phyloP scores from a whole-genome alignment of 768 basidiomycete genomes.

The Calocybe cyanea region DNA sequence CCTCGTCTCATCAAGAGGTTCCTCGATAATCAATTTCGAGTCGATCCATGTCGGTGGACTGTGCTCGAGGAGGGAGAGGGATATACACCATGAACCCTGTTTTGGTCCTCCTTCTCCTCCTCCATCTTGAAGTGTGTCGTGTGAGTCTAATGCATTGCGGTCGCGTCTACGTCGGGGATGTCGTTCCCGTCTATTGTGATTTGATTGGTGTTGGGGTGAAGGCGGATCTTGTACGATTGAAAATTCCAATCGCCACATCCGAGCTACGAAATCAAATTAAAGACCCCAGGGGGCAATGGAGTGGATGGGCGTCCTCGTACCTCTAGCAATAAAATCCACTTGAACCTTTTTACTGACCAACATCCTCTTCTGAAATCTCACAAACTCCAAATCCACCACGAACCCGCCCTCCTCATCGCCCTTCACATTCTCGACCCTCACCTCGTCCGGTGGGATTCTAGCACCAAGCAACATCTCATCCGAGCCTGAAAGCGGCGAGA shows the following conservation, averaged over 20 bases:
- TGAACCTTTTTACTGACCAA: constrained; percentile 48
- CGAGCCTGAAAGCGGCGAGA: constrained; percentile 46
- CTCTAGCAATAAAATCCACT: constrained; percentile 64
- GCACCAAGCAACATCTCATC: constrained; percentile 51
- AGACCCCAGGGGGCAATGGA: constrained; percentile 1
- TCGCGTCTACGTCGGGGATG: no score
- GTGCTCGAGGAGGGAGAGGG: constrained; percentile 48
- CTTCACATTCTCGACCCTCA: constrained; percentile 49
- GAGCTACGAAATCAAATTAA: constrained; percentile 28
- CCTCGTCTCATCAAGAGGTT: constrained; percentile 5
- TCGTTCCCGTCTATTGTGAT: no score
- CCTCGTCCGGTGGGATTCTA: constrained; percentile 43
- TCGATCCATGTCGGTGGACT: constrained; percentile 59
- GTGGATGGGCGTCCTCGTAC: constrained; percentile 20
- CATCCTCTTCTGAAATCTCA: constrained; percentile 72
- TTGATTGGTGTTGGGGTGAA: no score
- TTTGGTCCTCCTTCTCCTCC: constrained; percentile 12
- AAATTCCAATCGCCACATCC: constrained; percentile 56
- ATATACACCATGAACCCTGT: constrained; percentile 45
- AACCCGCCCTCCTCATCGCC: constrained; percentile 49
- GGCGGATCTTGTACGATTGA: constrained; percentile 22
- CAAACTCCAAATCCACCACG: constrained; percentile 41
- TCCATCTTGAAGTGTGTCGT: no score
- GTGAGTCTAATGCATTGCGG: no score
- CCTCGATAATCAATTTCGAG: constrained; percentile 42